Evolutionary conservation across 2,329 filamentous ascomycete genomes (phyloP), one percentile per base, ranked within the genome.

Genomic region (Phialophora macrospora): DNA sequence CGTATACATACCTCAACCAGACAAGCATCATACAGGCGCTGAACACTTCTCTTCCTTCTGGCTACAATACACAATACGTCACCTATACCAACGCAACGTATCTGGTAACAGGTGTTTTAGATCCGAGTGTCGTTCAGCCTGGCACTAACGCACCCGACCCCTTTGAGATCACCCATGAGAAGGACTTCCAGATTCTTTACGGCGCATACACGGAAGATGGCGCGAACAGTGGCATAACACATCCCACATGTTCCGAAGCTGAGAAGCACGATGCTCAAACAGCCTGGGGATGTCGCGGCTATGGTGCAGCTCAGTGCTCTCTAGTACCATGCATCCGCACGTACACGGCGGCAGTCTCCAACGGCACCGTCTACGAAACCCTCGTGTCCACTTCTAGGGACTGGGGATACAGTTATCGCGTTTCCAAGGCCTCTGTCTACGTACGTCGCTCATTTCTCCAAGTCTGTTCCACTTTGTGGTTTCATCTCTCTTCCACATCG

Each of bases 321-420:
- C 22, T 57, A 14, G 32, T 57, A 22, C 55, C 55, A 9, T 57
- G 55, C 24, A 17, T 57, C 22, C 30, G 34, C 24, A 57, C 55
- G 7, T 57, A 57, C 34, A 57, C 20, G 8, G 55, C 30, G n/a
- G 24, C 32, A 22, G 55, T 57, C n/a, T 38, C 30, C 24, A 57
- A 57, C 34, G 55, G 55, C 20, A 26, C 34, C 32, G n/a, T 57
- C 24, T 17, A 26, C 55, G 55, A 57, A 34, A 57, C 30, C 11
- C 26, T 57, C n/a, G 22, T 57, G 9, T 49, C n/a, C 32, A 28
- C n/a, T 12, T 60, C 41, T 12, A 28, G 57, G 24, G 9, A 46
- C n/a, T 46, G 44, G 57, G 38, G 44, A 46, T 60, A 44, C 30
- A 60, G 48, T 52, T 52, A 52, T 28, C 48, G 48, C 22, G 48